Evolutionary conservation across 179 eudicot species (phyloP).

Genomic region (Spinacia oleracea): DNA sequence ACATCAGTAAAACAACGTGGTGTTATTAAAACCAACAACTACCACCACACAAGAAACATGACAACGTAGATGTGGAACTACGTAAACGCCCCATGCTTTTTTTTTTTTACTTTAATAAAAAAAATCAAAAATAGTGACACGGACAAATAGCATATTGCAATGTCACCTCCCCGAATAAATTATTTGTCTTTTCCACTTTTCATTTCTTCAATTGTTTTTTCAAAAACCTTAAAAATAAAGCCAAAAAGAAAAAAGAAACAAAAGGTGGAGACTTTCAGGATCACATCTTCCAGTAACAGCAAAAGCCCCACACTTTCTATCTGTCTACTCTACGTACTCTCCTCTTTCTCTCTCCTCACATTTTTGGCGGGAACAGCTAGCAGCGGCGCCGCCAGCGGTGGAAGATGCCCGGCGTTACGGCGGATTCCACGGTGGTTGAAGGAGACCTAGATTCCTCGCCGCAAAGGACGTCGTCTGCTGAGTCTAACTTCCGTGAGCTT

Average conservation of each 20-base stretch:
- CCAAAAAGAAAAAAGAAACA: background rate
- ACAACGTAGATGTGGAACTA: slow-evolving; percentile 2
- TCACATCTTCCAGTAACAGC: slow-evolving; percentile 13
- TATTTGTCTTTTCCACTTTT: slow-evolving; percentile 9
- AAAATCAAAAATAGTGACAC: background rate
- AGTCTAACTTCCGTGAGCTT: slow-evolving; percentile 65
- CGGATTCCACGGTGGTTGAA: slow-evolving; percentile 22
- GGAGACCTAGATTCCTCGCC: slow-evolving; percentile 26
- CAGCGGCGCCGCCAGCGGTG: slow-evolving; percentile 13
- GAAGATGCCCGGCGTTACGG: slow-evolving; percentile 23
- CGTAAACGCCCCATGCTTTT: background rate
- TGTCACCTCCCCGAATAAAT: background rate
- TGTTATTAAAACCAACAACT: background rate
- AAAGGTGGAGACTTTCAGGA: background rate
- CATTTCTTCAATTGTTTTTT: background rate
- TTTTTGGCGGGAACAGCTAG: slow-evolving; percentile 31
- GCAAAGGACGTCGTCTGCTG: slow-evolving; percentile 37
- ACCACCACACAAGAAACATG: background rate
- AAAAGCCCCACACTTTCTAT: slow-evolving; percentile 10
- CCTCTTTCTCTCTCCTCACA: background rate
- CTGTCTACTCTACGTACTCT: slow-evolving; percentile 1
- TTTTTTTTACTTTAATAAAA: background rate
- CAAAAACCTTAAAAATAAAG: background rate
- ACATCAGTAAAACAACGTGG: background rate
- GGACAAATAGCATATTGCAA: background rate